Conservation (phyloP, 371 early-diverging fungal genomes). For the Apophysomyces elegans region DNA sequence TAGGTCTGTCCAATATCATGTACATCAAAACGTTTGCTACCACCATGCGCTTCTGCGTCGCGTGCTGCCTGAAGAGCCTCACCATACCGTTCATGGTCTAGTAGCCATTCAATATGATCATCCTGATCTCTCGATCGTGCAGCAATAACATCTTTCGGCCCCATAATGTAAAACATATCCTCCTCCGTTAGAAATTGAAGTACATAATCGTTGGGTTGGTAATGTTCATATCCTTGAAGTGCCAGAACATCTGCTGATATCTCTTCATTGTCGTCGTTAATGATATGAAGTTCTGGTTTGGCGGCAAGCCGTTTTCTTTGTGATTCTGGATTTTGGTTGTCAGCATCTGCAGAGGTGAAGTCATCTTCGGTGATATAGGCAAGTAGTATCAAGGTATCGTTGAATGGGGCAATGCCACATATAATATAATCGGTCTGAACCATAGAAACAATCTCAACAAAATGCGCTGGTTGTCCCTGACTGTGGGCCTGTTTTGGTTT, state of each 20-base stretch:
- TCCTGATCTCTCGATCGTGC: constrained; percentile 86
- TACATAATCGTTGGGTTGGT: constrained; percentile 91
- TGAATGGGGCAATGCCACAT: constrained; percentile 86
- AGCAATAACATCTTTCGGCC: constrained; percentile 91
- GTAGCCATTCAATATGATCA: constrained; percentile 94
- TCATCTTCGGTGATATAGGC: constrained; percentile 65
- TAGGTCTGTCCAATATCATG: constrained; percentile 85
- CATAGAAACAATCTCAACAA: constrained; percentile 80
- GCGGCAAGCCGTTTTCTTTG: constrained; percentile 51
- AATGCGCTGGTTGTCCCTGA: constrained; percentile 61
- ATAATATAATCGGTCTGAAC: constrained; percentile 89
- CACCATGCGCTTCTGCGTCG: constrained; percentile 47
- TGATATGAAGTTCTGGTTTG: constrained; percentile 90
- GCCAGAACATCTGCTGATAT: constrained; percentile 86
- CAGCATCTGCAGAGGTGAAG: constrained; percentile 28
- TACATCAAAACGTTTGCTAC: constrained; percentile 62
- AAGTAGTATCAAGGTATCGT: constrained; percentile 75
- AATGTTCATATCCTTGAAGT: constrained; percentile 80
- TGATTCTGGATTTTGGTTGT: constrained; percentile 26
- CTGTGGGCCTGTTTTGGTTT: constrained; percentile 44
- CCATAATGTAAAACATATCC: constrained; percentile 83
- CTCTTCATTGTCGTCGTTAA: constrained; percentile 79
- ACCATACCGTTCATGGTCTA: constrained; percentile 76
- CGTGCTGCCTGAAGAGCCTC: constrained; percentile 75
- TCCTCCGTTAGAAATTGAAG: constrained; percentile 64